Evolutionary conservation across 805 yeast species (phyloP), one percentile per base, ranked within the genome.

Genomic region (Cyberlindnera veronae): DNA sequence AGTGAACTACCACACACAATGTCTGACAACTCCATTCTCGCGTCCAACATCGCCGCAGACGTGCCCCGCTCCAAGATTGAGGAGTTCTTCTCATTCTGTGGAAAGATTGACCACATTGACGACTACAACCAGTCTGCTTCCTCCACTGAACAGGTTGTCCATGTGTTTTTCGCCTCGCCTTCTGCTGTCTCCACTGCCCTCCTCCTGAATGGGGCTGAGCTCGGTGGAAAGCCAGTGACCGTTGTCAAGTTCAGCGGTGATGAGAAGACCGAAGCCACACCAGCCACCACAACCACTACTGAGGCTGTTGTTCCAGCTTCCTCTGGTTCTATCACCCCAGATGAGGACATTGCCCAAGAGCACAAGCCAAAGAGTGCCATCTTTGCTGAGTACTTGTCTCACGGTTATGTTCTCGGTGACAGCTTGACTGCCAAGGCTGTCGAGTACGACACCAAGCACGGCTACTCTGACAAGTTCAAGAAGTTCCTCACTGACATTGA

Each of bases 1-100:
- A 24, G 12, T 5, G 5, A 10, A 24, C 28, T 12, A 6, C 28
- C 12, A 24, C 6, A 10, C 17, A 39, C 14, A 18, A 31, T 41
- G 40, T 20, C 26, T 10, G 28, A 24, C 11, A 24, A 22, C 29
- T 39, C 46, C 21, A 40, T 83, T 32, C 66, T 71, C 44, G 87
- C 79, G 17, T 69, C 79, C 14, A 72, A 78, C 46, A 70, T 84
- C 29, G 77, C 85, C 29, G 51, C 62, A 4, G 49, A 68, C 22
- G 72, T 79, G 29, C 51, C 77, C 5, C 65, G 70, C 33, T 68
- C 69, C 29, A 77, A 81, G 52, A 58, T 84, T 24, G 62, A 67
- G 32, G 83, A 82, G 45, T 84, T 84, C 63, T 84, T 85, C 62
- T 68, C 83, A 18, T 84, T 84, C 61, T 83, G 93, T 57, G 95